Percentiles rank a stretch among this genome's conserved stretches.
Evolutionary conservation across 129 eudicot genomes (phyloP).

Genomic region (Gnaphalium uliginosum): DNA sequence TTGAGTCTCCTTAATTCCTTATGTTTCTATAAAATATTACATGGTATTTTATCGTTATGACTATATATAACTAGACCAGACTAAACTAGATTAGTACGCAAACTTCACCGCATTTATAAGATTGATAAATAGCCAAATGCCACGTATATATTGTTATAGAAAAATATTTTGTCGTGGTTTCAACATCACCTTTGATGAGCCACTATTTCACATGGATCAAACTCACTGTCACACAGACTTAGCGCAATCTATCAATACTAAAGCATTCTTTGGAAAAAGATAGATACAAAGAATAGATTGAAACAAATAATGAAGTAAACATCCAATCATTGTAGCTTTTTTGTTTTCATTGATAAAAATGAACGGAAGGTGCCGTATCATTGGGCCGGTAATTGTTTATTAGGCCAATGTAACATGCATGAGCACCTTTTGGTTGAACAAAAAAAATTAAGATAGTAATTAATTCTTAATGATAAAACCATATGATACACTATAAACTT

Average conservation of each 20-base stretch:
- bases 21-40: too few species aligned
- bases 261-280: not conserved
- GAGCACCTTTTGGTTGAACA: conserved; percentile 13
- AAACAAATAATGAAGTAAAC: conserved; percentile 18
- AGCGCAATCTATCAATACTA: too few species aligned
- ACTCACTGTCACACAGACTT: too few species aligned
- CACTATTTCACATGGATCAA: too few species aligned
- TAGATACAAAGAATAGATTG: not conserved
- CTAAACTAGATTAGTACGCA: too few species aligned
- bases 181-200: too few species aligned
- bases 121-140: not conserved
- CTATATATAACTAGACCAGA: too few species aligned
- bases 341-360: conserved; percentile 21
- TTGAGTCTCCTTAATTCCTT: too few species aligned
- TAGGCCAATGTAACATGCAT: conserved; percentile 32
- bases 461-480: not conserved
- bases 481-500: not conserved
- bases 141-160: not conserved
- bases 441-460: not conserved
- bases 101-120: too few species aligned
- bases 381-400: conserved; percentile 4
- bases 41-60: too few species aligned
- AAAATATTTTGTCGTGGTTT: too few species aligned
- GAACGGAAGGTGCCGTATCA: not conserved
- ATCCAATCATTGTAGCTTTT: conserved; percentile 21